Percentiles rank a stretch among this genome's conserved stretches.
phyloP scores from a whole-genome alignment of 1,139 yeast genomes.

The Eremothecium coryli region DNA sequence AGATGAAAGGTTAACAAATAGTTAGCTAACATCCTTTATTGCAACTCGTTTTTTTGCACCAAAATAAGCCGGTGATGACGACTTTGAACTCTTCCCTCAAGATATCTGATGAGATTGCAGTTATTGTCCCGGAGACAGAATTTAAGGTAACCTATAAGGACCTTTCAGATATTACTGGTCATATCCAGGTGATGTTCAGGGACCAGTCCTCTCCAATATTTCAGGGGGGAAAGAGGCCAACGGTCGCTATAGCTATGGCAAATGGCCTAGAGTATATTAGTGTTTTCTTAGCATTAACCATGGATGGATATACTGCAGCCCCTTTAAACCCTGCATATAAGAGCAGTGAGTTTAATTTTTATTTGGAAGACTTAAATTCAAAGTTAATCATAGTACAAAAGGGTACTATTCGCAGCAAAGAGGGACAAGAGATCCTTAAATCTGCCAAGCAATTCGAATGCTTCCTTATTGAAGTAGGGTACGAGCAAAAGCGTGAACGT shows the following conservation, averaged over 20 bases:
- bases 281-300: conserved; percentile 45
- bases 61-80: no score
- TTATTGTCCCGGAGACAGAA: conserved; percentile 34
- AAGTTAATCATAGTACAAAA: conserved; percentile 47
- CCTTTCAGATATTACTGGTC: conserved; percentile 35
- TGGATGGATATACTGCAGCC: conserved; percentile 49
- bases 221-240: conserved; percentile 32
- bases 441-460: conserved; percentile 42
- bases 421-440: conserved; percentile 37
- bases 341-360: conserved; percentile 51
- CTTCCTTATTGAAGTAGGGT: conserved; percentile 43
- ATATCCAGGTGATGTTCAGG: conserved; percentile 36
- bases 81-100: conserved; percentile 30
- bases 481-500: conserved; percentile 32
- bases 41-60: no score
- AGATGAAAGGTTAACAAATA: no score
- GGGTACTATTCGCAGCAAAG: conserved; percentile 33
- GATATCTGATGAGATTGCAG: conserved; percentile 33
- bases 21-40: no score
- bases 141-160: conserved; percentile 33
- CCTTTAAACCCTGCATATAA: conserved; percentile 57
- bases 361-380: conserved; percentile 49
- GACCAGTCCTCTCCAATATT: conserved; percentile 33
- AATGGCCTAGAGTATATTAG: conserved; percentile 49
- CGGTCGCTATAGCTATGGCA: conserved; percentile 51